Conservation (phyloP, 768 basidiomycete species). For the Rhizopogon vulgaris region DNA sequence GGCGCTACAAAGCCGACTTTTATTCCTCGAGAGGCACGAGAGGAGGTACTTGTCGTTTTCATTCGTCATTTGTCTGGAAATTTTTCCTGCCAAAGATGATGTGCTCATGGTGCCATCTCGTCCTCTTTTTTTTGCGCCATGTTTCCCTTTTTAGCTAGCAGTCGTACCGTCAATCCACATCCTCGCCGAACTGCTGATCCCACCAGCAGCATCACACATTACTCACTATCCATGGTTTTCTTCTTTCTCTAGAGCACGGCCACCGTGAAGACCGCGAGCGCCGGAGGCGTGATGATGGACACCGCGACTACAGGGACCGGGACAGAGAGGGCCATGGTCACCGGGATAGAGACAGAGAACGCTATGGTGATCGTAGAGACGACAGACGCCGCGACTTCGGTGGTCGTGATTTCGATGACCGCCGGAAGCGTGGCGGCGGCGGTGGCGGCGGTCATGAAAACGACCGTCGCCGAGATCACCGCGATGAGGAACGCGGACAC, state of each 20-base stretch:
- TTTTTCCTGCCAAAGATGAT: constrained; percentile 41
- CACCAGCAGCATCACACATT: constrained; percentile 35
- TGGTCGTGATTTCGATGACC: constrained; percentile 42
- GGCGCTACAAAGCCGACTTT: constrained; percentile 20
- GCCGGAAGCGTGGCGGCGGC: constrained; percentile 25
- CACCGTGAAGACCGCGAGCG: constrained; percentile 62
- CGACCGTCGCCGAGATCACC: constrained; percentile 45
- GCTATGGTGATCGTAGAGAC: constrained; percentile 32
- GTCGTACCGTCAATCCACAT: constrained; percentile 34
- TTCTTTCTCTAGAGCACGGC: constrained; percentile 48
- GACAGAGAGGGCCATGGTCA: constrained; percentile 35
- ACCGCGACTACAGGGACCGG: constrained; percentile 42
- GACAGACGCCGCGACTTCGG: constrained; percentile 50
- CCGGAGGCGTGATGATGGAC: constrained; percentile 55
- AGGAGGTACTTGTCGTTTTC: constrained; percentile 33
- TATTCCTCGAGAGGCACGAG: constrained; percentile 26
- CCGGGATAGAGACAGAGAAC: constrained; percentile 34
- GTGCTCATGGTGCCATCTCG: constrained; percentile 56
- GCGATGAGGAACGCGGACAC: constrained; percentile 33
- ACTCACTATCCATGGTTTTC: constrained; percentile 47
- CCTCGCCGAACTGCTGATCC: constrained; percentile 35
- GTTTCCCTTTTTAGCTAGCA: constrained; percentile 59
- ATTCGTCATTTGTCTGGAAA: constrained; percentile 25
- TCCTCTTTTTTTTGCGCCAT: constrained; percentile 36
- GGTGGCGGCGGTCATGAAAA: constrained; percentile 33